Percentiles rank a stretch among this genome's conserved stretches.
phyloP scores from a whole-genome alignment of 2,329 filamentous ascomycete genomes.

The Exophiala sideris region DNA sequence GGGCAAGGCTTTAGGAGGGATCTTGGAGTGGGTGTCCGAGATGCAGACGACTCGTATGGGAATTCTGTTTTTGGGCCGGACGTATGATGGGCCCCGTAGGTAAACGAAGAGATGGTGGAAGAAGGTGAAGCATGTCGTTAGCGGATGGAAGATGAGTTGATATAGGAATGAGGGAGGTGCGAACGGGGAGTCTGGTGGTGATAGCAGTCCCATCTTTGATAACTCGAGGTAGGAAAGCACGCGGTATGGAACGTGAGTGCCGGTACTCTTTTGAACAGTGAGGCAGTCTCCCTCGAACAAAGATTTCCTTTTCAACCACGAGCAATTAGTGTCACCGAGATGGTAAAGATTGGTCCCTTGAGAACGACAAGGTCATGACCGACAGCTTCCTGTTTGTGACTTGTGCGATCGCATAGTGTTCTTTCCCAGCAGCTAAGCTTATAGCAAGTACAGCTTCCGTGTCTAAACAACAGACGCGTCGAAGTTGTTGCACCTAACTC shows the following conservation, averaged over 20 bases:
- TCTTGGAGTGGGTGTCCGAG: constrained; percentile 78
- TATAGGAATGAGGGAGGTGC: constrained; percentile 55
- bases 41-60: constrained; percentile 78
- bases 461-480: background rate
- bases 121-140: constrained; percentile 60
- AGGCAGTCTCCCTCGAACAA: too few species aligned
- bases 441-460: too few species aligned
- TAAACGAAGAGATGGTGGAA: constrained; percentile 63
- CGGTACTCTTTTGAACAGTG: too few species aligned
- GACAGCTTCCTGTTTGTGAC: too few species aligned
- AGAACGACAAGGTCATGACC: too few species aligned
- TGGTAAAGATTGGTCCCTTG: too few species aligned
- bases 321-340: too few species aligned
- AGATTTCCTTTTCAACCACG: too few species aligned
- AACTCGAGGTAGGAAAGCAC: background rate
- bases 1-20: constrained; percentile 48
- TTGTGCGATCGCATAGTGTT: too few species aligned
- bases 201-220: constrained; percentile 15
- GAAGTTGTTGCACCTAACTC: background rate
- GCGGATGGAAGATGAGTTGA: constrained; percentile 64
- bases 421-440: too few species aligned
- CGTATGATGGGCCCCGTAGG: constrained; percentile 65
- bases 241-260: too few species aligned
- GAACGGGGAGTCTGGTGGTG: constrained; percentile 39
- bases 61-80: constrained; percentile 51